Base-by-base conservation (phyloP, 176 grass and related monocot genomes). In the Alopecurus myosuroides region DNA sequence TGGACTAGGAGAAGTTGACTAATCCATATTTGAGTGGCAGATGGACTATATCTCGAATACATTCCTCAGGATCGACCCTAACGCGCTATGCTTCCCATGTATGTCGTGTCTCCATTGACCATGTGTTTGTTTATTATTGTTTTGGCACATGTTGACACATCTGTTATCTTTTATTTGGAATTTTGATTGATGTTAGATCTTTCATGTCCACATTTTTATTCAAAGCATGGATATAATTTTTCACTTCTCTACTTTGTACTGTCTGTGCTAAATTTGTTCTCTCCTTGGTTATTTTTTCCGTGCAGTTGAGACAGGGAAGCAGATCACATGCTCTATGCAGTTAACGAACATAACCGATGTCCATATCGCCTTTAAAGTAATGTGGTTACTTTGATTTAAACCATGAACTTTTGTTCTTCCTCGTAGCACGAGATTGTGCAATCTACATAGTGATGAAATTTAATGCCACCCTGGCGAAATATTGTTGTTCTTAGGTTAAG, bases 301-400 rank as follows among this genome's bases (percentile, higher is more conserved):
- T 4, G 65, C 41, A 44, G 41, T 44, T 63, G 13, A 97, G 86
- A 45, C 62, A 11, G 91, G 87, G 70, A 97, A 89, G 90, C 95
- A 97, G 92, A 94, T 94, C 86, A 88, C 92, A 5, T 97, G 95
- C 77, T 92, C 92, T 40, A 85, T 97, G 65, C 86, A 92, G 63
- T 71, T 97, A 20, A 86, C 84, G 51, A 97, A 93, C 84, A 86
- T 82, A 44, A 92, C 88, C 1, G 88, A 97, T 87, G 78, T 93
- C 42, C 56, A 89, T 67, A 57, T 97, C 51, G 95, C 88, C 29
- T 97, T 93, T 29, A 97, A 97, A 86, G 95, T 94, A 90, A 85
- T 8, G 55, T 44, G 18, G 53, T 17, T 4, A 3, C 36, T 20
- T 2, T 9, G 65, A 34, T 45, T 15, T 50, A 19, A 28, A 33